Conservation (phyloP, 352 stramenopile species). For the Globisporangium alternatum region DNA sequence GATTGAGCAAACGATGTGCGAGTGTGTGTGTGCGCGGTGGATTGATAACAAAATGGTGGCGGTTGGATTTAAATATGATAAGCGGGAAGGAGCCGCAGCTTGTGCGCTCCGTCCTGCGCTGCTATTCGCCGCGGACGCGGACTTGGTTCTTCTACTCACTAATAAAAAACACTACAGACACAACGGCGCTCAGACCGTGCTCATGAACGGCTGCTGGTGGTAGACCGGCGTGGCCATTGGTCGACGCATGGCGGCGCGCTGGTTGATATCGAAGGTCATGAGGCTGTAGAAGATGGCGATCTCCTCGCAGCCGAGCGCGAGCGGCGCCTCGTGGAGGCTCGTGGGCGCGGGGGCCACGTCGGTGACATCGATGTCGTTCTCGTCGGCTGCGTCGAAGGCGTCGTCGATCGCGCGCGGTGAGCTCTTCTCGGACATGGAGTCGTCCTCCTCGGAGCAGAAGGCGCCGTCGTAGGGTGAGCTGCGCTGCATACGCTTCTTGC, state of each 20-base stretch:
- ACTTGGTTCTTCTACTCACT: neutral
- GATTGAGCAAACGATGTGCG: neutral
- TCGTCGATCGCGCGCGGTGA: constrained; percentile 59
- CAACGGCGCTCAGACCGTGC: constrained; percentile 22
- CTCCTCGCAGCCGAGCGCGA: constrained; percentile 60
- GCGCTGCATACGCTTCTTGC: constrained; percentile 76
- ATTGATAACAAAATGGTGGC: neutral
- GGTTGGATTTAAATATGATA: neutral
- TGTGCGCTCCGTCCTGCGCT: neutral
- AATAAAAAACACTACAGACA: constrained; percentile 1
- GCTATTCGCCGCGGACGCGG: neutral
- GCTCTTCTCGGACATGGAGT: constrained; percentile 27
- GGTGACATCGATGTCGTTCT: neutral
- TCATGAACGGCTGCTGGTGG: constrained; percentile 31
- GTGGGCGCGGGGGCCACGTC: constrained; percentile 32
- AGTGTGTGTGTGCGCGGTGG: neutral
- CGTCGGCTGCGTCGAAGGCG: constrained; percentile 15
- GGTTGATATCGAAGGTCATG: constrained; percentile 66
- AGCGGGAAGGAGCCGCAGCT: neutral
- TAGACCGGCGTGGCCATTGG: constrained; percentile 12
- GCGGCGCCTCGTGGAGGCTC: constrained; percentile 58
- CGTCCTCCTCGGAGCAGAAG: constrained; percentile 41
- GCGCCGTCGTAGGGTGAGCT: constrained; percentile 34
- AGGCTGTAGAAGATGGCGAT: constrained; percentile 77
- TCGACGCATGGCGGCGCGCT: constrained; percentile 16